Evolutionary conservation across 1,284 basidiomycete species (phyloP).

Genomic region (Tylopilus orsonianus): DNA sequence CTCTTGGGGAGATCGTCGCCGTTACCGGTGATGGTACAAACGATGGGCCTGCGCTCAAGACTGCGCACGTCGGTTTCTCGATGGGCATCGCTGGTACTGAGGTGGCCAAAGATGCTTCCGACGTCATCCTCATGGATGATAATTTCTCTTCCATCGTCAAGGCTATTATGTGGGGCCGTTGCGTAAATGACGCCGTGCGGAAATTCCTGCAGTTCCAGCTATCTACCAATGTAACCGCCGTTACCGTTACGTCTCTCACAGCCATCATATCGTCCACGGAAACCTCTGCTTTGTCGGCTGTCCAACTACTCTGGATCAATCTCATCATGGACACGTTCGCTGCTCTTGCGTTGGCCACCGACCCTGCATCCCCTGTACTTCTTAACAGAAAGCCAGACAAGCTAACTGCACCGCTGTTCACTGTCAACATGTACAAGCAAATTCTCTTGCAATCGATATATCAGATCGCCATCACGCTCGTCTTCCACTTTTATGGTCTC

Average conservation of each 20-base stretch:
- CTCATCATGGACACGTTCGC: slow-evolving; percentile 99
- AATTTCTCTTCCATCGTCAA: slow-evolving; percentile 96
- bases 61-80: slow-evolving; percentile 91
- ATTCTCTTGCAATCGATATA: slow-evolving; percentile 89
- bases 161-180: slow-evolving; percentile 98
- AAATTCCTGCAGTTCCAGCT: slow-evolving; percentile 99
- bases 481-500: slow-evolving; percentile 87
- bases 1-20: slow-evolving; percentile 90
- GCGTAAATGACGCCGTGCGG: slow-evolving; percentile 95
- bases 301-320: slow-evolving; percentile 97
- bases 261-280: slow-evolving; percentile 81
- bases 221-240: slow-evolving; percentile 94
- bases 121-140: slow-evolving; percentile 98
- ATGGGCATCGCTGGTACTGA: slow-evolving; percentile 99
- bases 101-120: slow-evolving; percentile 98
- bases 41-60: slow-evolving; percentile 95
- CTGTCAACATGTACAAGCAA: slow-evolving; percentile 92
- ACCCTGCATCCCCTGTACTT: slow-evolving; percentile 81
- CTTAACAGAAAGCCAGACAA: slow-evolving; percentile 91
- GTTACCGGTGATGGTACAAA: slow-evolving; percentile 99
- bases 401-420: slow-evolving; percentile 87
- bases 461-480: slow-evolving; percentile 81
- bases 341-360: slow-evolving; percentile 94
- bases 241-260: slow-evolving; percentile 90
- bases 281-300: slow-evolving; percentile 86